These are phyloP conservation scores for Epichloe elymi DNA, from an alignment of 2,329 filamentous ascomycete species.

Conservation along the genomic window DNA sequence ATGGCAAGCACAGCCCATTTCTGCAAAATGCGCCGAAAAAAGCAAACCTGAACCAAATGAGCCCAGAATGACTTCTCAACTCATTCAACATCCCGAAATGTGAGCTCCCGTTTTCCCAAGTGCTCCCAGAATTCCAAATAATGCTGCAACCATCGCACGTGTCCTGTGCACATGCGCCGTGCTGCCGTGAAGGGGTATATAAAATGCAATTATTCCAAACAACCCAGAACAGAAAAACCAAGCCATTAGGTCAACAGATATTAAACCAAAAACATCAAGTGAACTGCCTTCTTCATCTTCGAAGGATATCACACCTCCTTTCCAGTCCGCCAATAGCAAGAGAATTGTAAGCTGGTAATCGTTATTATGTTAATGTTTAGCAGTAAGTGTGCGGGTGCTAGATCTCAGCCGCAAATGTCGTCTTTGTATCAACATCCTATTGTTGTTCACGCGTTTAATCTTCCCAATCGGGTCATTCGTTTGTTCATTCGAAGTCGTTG, in stretches of 20 bases:
- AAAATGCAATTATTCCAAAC: background rate
- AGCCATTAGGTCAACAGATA: background rate
- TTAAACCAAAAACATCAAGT: background rate
- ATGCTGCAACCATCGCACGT: too few relatives aligned
- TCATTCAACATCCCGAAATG: too few relatives aligned
- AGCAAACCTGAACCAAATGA: too few relatives aligned
- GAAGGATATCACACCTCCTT: background rate
- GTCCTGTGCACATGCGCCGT: too few relatives aligned
- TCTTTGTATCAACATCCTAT: slow-evolving; percentile 15
- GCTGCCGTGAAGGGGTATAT: background rate
- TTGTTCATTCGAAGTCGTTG: slow-evolving; percentile 41
- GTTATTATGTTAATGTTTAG: too few relatives aligned
- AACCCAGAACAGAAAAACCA: background rate
- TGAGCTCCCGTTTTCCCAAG: background rate
- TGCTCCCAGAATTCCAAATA: background rate
- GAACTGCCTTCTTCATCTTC: background rate
- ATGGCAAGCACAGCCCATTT: background rate
- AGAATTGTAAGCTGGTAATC: too few relatives aligned
- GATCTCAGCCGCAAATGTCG: background rate
- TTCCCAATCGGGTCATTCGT: slow-evolving; percentile 46
- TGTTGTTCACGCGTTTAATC: slow-evolving; percentile 27
- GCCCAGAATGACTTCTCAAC: too few relatives aligned
- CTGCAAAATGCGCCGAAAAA: too few relatives aligned
- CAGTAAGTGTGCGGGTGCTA: too few relatives aligned
- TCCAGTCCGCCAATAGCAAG: too few relatives aligned